Base-by-base conservation (phyloP, 768 basidiomycete species). In the Podaxis sp. region DNA sequence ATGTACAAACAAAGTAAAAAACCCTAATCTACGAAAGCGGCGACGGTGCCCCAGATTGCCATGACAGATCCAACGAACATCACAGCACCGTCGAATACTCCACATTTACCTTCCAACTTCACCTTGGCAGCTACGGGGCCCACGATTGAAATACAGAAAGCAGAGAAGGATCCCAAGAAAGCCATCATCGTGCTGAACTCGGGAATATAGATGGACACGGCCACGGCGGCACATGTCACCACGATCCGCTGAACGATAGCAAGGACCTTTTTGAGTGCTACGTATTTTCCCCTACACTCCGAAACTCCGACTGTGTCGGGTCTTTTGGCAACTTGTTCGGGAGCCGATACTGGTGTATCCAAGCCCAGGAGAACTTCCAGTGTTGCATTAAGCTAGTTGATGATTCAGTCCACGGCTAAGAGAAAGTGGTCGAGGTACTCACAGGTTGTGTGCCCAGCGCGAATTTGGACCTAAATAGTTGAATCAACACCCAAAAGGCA, bases 141-240 rank as follows among this genome's bases (percentile, higher is more conserved):
- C 63, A 93, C 86, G 24, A 91, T 82, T 65, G 90, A 91, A 24
- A 93, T 81, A 69, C 87, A 76, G 66, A 87, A 87, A 0, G 93
- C 90, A 38, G 89, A 87, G 73, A 94, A 93, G n/a, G 92, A 88
- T 2, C 96, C 96, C 57, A 98, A 78, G 73, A 97, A 91, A 1
- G 93, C 91, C 91, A 95, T 94, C 74, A 89, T 78, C 4, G 87
- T 81, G 65, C 88, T 86, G 74, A 96, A 96, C 58, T 91, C 84
- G 4, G 94, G 94, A 22, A 95, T 73, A 56, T 84, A 71, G 62
- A 94, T 88, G 20, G 95, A 93, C 26, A 89, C 85, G 36, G 74
- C 71, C 12, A 93, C 87, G 24, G 89, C 83, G 37, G 87, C 68
- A 10, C 80, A 66, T 0, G 89, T 85, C 49, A 95, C 73, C 56